phyloP scores from a whole-genome alignment of 768 basidiomycete species.

The Boletus sp. region DNA sequence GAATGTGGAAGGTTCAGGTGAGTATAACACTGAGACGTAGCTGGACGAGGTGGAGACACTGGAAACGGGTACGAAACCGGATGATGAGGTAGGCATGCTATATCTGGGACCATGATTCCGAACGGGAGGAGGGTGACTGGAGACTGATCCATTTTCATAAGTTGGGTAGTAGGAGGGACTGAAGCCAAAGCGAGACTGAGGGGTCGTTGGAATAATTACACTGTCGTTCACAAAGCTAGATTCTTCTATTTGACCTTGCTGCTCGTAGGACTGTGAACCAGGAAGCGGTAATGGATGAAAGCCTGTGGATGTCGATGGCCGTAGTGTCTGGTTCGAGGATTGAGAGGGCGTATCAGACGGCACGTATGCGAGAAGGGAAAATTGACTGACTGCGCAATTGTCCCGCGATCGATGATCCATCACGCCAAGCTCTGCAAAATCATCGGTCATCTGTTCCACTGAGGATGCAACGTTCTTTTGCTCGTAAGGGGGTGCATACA shows the following conservation, averaged over 20 bases:
- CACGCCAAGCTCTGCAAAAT: conserved; percentile 65
- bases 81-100: conserved; percentile 62
- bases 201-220: conserved; percentile 35
- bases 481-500: conserved; percentile 77
- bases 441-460: conserved; percentile 55
- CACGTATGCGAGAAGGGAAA: background rate
- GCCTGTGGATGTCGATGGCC: conserved; percentile 35
- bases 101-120: conserved; percentile 54
- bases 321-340: conserved; percentile 35
- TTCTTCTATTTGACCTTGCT: conserved; percentile 31
- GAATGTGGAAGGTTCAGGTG: conserved; percentile 31
- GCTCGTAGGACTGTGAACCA: conserved; percentile 40
- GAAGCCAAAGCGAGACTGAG: conserved; percentile 32
- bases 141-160: conserved; percentile 39
- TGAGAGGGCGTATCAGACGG: conserved; percentile 21
- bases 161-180: conserved; percentile 42
- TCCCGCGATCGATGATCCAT: conserved; percentile 50
- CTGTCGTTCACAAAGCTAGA: conserved; percentile 38
- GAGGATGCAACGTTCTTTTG: conserved; percentile 39
- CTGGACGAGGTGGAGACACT: conserved; percentile 34
- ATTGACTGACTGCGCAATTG: conserved; percentile 52
- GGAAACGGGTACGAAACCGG: conserved; percentile 63
- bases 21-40: conserved; percentile 36
- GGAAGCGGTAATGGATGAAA: conserved; percentile 35
- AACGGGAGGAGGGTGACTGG: conserved; percentile 32